Conservation (phyloP, 2,329 filamentous ascomycete species). For the Diaporthe longicolla region DNA sequence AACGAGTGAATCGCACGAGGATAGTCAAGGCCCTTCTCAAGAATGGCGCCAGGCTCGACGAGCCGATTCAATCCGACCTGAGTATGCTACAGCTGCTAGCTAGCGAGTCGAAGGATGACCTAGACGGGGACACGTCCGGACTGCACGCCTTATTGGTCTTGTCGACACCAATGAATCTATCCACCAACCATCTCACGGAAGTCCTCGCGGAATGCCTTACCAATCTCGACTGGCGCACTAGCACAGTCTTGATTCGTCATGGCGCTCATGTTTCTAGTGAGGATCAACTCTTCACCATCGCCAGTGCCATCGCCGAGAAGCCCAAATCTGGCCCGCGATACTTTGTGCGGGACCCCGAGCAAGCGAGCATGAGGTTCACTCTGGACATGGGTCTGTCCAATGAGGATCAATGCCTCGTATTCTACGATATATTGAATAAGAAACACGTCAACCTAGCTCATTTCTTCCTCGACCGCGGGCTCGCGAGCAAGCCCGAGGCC, state of each 20-base stretch:
- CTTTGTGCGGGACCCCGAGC: too few relatives aligned
- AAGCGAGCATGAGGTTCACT: too few relatives aligned
- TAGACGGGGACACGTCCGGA: too few relatives aligned
- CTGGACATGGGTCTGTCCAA: background rate
- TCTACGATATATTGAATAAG: background rate
- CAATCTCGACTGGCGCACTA: background rate
- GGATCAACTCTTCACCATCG: background rate
- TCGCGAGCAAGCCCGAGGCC: background rate
- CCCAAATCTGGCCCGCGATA: too few relatives aligned
- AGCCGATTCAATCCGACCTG: background rate
- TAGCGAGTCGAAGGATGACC: too few relatives aligned
- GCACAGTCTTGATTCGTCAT: background rate
- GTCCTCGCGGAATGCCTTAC: background rate
- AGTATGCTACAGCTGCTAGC: background rate
- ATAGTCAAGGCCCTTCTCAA: background rate
- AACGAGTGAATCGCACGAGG: too few relatives aligned
- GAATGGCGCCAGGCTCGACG: conserved; percentile 4
- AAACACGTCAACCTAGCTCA: background rate
- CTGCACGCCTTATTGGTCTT: background rate
- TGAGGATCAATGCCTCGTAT: background rate
- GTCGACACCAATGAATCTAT: background rate
- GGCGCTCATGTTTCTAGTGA: background rate
- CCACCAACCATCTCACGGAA: background rate
- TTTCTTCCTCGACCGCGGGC: conserved; percentile 1
- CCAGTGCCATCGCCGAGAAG: background rate